A percentile compares a stretch with the other conserved stretches of the same genome.
Conservation (phyloP, 805 yeast species). For the Metschnikowia anglica region DNA sequence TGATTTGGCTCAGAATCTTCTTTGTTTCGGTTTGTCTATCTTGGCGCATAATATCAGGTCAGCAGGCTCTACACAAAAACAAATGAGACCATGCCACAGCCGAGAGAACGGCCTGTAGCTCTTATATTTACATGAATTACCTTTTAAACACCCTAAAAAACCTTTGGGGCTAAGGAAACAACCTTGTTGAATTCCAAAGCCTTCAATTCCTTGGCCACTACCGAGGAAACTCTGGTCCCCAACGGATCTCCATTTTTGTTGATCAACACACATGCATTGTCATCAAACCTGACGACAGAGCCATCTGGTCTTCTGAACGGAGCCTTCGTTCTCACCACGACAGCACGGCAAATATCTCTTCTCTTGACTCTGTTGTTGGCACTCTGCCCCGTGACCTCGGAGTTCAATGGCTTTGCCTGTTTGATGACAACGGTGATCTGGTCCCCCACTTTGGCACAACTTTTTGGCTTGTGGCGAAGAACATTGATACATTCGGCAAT, state of each 20-base stretch:
- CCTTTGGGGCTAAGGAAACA: conserved; percentile 84
- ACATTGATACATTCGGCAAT: conserved; percentile 95
- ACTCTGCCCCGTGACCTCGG: conserved; percentile 69
- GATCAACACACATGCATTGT: conserved; percentile 93
- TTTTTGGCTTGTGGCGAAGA: conserved; percentile 80
- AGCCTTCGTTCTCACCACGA: conserved; percentile 89
- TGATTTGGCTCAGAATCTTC: too few species aligned
- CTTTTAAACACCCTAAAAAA: conserved; percentile 15
- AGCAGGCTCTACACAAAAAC: neutral
- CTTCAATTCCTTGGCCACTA: conserved; percentile 87
- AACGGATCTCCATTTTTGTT: conserved; percentile 92
- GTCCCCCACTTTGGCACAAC: conserved; percentile 85
- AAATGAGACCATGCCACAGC: conserved; percentile 1
- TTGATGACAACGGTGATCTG: conserved; percentile 92
- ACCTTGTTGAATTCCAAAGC: conserved; percentile 82
- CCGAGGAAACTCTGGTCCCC: conserved; percentile 88
- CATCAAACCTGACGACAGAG: conserved; percentile 81
- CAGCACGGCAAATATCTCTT: conserved; percentile 95
- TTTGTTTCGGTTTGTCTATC: too few species aligned
- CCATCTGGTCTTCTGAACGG: conserved; percentile 81
- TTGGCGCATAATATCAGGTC: too few species aligned
- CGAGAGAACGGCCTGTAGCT: conserved; percentile 3
- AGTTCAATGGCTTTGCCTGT: conserved; percentile 76
- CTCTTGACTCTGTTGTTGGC: conserved; percentile 82
- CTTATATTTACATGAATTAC: conserved; percentile 11